Evolutionary conservation across 1,284 basidiomycete genomes (phyloP), one percentile per base, ranked within the genome.

Genomic region (Bjerkandera adusta): DNA sequence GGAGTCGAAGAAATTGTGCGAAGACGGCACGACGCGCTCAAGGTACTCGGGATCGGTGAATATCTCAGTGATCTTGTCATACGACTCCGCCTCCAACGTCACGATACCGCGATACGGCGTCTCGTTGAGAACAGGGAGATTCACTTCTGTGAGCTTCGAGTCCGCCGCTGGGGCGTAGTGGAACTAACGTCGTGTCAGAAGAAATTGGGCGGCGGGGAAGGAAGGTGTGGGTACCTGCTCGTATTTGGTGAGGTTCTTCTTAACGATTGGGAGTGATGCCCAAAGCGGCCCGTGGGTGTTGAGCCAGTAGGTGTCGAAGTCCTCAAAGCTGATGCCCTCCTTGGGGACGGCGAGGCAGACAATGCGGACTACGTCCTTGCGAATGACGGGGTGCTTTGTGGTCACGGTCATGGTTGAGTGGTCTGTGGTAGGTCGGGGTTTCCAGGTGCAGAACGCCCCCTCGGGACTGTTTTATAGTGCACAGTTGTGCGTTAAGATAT

Each of bases 11-110:
- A 59, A 62, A 16, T 56, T 57, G 35, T 47, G 45, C 32, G 60
- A 58, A 35, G 58, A 57, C 1, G 56, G 58, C 1, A 55, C 54
- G 27, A 58, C 55, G 39, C 53, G 49, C 15, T 50, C 43, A 5
- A 51, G 48, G 41, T 58, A 57, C 34, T 61, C 58, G 24, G 56
- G 47, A 44, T 56, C 50, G 36, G 50, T 43, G 39, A 59, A 60
- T 37, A 62, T 51, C 45, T 56, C 56, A 32, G 57, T 51, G 15
- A 61, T 52, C 44, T 58, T 58, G 43, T 60, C 57, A n/a, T 54
- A 36, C 25, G 55, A 55, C 29, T 54, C 56, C 27, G 52, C 55
- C 48, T 58, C 58, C 21, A 60, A 57, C n/a, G 57, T 56, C 7
- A 55, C 58, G 16, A 57, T 58, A 15, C 58, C 58, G 6, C 48